Evolutionary conservation across 495 filamentous ascomycete species (phyloP).

Genomic region (Aspergillus bridgeri): DNA sequence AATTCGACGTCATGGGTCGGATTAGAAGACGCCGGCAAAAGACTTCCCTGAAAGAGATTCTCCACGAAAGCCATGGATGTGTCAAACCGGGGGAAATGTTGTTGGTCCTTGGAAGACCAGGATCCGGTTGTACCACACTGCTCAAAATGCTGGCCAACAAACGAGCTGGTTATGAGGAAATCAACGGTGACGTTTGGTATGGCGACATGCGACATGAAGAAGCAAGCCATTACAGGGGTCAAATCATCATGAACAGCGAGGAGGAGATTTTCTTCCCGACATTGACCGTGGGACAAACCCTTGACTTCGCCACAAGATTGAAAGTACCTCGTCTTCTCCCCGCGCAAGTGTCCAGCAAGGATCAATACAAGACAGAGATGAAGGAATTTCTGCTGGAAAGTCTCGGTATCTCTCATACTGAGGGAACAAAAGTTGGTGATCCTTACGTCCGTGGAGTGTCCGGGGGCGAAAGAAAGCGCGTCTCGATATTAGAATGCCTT

Average conservation of each 20-base stretch:
- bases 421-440: conserved; percentile 59
- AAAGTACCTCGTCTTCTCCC: not conserved
- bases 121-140: conserved; percentile 60
- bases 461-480: conserved; percentile 75
- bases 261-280: conserved; percentile 67
- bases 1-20: not conserved
- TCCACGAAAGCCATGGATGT: conserved; percentile 5
- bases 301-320: conserved; percentile 56
- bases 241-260: conserved; percentile 64
- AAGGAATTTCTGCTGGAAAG: not conserved
- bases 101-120: conserved; percentile 59
- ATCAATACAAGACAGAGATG: not conserved
- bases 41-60: not conserved
- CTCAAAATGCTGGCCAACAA: not conserved
- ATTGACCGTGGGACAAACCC: conserved; percentile 65
- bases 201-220: conserved; percentile 33
- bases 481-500: conserved; percentile 64
- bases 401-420: not conserved
- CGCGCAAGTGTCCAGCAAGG: not conserved
- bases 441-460: conserved; percentile 75
- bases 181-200: not conserved
- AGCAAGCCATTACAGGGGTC: conserved; percentile 58
- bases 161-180: not conserved
- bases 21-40: not conserved
- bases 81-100: conserved; percentile 27